Percentiles rank a stretch among this genome's conserved stretches.
Evolutionary conservation across 2,329 filamentous ascomycete species (phyloP).

Genomic region (Dactylellina haptotyla): DNA sequence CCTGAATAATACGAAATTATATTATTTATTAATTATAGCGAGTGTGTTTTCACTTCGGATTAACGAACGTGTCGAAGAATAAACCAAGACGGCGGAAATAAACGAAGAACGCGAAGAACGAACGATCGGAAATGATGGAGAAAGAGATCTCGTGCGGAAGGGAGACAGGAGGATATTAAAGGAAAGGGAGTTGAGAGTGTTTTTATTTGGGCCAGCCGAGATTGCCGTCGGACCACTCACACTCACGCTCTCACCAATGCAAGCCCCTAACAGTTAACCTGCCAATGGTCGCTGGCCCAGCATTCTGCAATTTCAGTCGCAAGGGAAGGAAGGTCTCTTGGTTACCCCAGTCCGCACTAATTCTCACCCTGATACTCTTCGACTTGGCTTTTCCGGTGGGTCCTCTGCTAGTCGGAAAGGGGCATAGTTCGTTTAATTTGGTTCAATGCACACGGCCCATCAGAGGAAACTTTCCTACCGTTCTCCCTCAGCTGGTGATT

Average conservation of each 20-base stretch:
- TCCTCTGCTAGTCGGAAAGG: constrained; percentile 35
- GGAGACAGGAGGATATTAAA: constrained; percentile 12
- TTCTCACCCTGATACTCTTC: constrained; percentile 34
- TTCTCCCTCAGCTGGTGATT: not conserved
- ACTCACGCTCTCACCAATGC: constrained; percentile 5
- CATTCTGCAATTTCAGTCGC: constrained; percentile 53
- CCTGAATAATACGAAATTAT: constrained; percentile 22
- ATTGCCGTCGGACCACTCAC: constrained; percentile 37
- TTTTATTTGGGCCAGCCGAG: constrained; percentile 52
- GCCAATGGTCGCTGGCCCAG: constrained; percentile 14
- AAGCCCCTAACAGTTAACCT: constrained; percentile 39
- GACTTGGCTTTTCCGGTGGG: constrained; percentile 48
- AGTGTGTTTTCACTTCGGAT: too few species aligned
- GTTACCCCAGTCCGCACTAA: constrained; percentile 29
- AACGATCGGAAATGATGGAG: constrained; percentile 16
- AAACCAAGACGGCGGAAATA: constrained; percentile 21
- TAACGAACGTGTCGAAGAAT: constrained; percentile 45
- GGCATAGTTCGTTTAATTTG: constrained; percentile 38
- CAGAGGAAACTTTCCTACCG: not conserved
- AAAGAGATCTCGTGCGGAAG: constrained; percentile 36
- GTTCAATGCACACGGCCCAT: constrained; percentile 43
- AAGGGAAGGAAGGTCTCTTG: constrained; percentile 39
- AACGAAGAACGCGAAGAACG: constrained; percentile 40
- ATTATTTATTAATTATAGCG: too few species aligned
- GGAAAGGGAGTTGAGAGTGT: constrained; percentile 22